Evolutionary conservation across 345 rosid species (phyloP).

Genomic region (Firmiana major): DNA sequence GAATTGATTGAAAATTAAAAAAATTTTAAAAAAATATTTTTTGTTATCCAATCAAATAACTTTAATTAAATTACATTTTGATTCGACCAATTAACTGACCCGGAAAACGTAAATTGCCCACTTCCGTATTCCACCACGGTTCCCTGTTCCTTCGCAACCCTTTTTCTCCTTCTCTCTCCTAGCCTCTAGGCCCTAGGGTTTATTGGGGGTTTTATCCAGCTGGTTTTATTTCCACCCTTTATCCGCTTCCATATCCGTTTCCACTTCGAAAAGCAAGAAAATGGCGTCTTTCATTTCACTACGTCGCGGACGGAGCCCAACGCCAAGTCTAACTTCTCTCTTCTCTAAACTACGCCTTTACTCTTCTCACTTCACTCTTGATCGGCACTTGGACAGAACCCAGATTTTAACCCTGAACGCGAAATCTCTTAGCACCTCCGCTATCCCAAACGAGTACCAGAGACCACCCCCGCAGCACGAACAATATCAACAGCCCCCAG

Average conservation of each 20-base stretch:
- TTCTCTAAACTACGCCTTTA: slow-evolving; percentile 33
- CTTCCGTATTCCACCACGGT: too few species aligned
- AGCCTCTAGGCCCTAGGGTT: too few species aligned
- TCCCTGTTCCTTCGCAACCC: not conserved
- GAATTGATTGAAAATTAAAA: too few species aligned
- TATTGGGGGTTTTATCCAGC: slow-evolving; percentile 24
- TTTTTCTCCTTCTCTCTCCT: not conserved
- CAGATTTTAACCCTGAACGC: slow-evolving; percentile 18
- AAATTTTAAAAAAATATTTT: too few species aligned
- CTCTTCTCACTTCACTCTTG: slow-evolving; percentile 14
- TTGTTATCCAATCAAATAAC: too few species aligned
- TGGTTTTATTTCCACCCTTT: too few species aligned
- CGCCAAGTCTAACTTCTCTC: slow-evolving; percentile 21
- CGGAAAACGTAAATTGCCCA: too few species aligned
- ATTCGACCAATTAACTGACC: too few species aligned
- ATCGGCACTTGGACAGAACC: slow-evolving; percentile 5
- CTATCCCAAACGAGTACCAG: slow-evolving; percentile 36
- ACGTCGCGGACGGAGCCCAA: slow-evolving; percentile 30
- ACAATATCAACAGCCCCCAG: slow-evolving; percentile 22
- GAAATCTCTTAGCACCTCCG: slow-evolving; percentile 39
- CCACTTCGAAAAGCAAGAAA: not conserved
- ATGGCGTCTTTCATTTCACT: slow-evolving; percentile 49
- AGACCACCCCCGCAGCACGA: slow-evolving; percentile 24
- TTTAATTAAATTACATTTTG: too few species aligned
- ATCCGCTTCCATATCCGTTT: not conserved